Conservation (phyloP, 345 rosid genomes). For the Lepidium africanum region DNA sequence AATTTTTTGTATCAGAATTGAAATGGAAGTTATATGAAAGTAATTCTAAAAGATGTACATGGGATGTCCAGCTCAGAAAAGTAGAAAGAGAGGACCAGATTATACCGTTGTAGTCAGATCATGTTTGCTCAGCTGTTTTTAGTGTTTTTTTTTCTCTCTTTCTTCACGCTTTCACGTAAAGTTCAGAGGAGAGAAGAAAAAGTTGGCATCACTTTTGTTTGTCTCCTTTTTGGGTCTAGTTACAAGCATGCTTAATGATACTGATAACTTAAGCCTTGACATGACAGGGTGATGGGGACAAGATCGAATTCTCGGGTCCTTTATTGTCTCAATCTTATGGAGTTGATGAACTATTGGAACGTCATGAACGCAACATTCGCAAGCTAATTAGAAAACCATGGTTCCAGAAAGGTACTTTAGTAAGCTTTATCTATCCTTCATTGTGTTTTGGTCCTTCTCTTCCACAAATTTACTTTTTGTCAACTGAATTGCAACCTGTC, state of each 20-base stretch:
- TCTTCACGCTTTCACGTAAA: conserved; percentile 17
- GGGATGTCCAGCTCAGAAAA: conserved; percentile 3
- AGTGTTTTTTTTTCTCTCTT: neutral
- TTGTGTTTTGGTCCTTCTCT: neutral
- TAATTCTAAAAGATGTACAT: neutral
- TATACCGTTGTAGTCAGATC: conserved; percentile 9
- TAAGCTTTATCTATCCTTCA: neutral
- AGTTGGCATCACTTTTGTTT: conserved; percentile 16
- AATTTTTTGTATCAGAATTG: neutral
- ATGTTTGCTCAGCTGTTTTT: conserved; percentile 21
- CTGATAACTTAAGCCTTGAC: conserved; percentile 25
- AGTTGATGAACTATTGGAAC: conserved; percentile 67
- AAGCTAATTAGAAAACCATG: conserved; percentile 81
- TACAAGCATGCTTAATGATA: conserved; percentile 27
- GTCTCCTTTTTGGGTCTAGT: conserved; percentile 11
- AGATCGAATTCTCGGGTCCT: conserved; percentile 87
- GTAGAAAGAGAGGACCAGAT: neutral
- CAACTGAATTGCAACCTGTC: too few relatives aligned
- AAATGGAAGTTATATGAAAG: neutral
- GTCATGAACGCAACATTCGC: conserved; percentile 73
- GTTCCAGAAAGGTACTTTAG: conserved; percentile 69
- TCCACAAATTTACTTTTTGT: too few relatives aligned
- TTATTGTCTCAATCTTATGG: conserved; percentile 67
- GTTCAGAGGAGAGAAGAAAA: conserved; percentile 14
- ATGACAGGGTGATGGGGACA: conserved; percentile 69